Conservation (phyloP, 2,329 filamentous ascomycete species). For the Corynespora cassiicola region DNA sequence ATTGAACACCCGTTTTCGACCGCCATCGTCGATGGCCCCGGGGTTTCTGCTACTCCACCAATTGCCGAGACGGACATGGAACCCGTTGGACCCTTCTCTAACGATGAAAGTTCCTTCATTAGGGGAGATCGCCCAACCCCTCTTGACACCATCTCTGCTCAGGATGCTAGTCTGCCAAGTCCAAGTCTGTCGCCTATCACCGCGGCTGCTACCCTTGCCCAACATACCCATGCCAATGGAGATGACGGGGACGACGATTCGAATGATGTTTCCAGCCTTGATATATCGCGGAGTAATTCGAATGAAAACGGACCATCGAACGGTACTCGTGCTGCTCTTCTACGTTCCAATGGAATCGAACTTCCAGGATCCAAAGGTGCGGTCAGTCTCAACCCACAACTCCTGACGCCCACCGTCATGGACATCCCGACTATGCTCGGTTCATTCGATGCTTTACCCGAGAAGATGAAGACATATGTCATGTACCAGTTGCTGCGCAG, state of each 20-base stretch:
- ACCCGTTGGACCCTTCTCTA: slow-evolving; percentile 57
- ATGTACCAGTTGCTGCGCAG: slow-evolving; percentile 94
- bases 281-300: slow-evolving; percentile 32
- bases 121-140: slow-evolving; percentile 49
- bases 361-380: slow-evolving; percentile 21
- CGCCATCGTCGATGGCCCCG: slow-evolving; percentile 45
- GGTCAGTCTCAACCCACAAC: slow-evolving; percentile 36
- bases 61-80: slow-evolving; percentile 76
- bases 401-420: slow-evolving; percentile 59
- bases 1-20: slow-evolving; percentile 30
- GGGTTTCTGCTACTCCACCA: slow-evolving; percentile 75
- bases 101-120: slow-evolving; percentile 15
- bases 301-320: slow-evolving; percentile 15
- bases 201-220: slow-evolving; percentile 70
- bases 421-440: slow-evolving; percentile 88
- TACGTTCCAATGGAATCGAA: slow-evolving; percentile 27
- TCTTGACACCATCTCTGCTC: slow-evolving; percentile 74
- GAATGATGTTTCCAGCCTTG: slow-evolving; percentile 45
- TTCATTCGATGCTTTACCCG: slow-evolving; percentile 87
- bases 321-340: slow-evolving; percentile 18
- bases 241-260: slow-evolving; percentile 39
- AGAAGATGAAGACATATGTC: slow-evolving; percentile 91
- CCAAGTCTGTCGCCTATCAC: slow-evolving; percentile 91
- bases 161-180: slow-evolving; percentile 92
- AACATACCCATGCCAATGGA: slow-evolving; percentile 36